Conservation (phyloP, 352 stramenopile genomes). For the Globisporangium paroecandrum region DNA sequence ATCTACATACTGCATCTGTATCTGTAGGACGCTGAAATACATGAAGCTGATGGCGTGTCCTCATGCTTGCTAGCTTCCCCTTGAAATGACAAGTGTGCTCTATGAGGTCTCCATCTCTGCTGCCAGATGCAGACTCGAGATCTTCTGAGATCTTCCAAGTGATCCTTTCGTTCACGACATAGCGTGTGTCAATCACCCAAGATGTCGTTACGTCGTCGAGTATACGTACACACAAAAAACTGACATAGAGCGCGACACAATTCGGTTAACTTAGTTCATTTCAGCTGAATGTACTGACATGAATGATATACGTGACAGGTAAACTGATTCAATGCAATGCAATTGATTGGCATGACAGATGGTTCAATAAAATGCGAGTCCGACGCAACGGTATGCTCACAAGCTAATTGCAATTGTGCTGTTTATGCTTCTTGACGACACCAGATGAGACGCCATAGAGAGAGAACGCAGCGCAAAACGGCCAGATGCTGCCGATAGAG, state of each 20-base stretch:
- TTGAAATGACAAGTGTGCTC: background rate
- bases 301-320: background rate
- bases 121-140: background rate
- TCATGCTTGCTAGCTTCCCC: background rate
- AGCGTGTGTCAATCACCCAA: background rate
- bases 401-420: background rate
- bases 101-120: background rate
- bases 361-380: background rate
- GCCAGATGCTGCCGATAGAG: background rate
- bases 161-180: background rate
- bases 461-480: background rate
- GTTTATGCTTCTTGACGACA: background rate
- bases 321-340: background rate
- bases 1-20: no score
- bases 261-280: background rate
- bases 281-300: background rate
- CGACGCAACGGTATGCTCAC: background rate
- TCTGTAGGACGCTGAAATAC: background rate
- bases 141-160: background rate
- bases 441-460: background rate
- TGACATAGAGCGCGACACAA: background rate
- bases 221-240: background rate
- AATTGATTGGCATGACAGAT: background rate
- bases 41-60: background rate
- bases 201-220: background rate